phyloP scores from a whole-genome alignment of 2,329 filamentous ascomycete species.

The Fusarium praegraminearum region DNA sequence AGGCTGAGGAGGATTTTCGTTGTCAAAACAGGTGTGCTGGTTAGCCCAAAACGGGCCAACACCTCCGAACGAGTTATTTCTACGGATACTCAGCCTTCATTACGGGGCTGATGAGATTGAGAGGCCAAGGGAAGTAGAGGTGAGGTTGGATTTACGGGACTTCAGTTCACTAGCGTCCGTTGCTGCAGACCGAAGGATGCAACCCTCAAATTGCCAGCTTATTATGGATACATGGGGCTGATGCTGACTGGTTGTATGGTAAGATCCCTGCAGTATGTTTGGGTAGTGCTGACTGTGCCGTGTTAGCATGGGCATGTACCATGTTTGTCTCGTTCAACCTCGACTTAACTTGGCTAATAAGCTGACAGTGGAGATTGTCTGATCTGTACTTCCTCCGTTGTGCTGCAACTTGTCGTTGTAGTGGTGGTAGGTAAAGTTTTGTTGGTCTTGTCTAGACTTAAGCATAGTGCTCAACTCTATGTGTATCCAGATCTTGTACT shows the following conservation, averaged over 20 bases:
- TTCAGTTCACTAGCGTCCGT: conserved; percentile 22
- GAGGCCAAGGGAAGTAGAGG: conserved; percentile 5
- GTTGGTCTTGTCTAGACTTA: conserved; percentile 15
- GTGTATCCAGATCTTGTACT: conserved; percentile 2
- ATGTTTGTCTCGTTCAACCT: conserved; percentile 3
- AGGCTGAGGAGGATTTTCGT: conserved; percentile 23
- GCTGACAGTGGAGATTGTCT: conserved; percentile 26
- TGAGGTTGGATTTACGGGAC: conserved; percentile 16
- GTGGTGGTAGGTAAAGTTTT: conserved; percentile 1
- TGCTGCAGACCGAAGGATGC: conserved; percentile 16
- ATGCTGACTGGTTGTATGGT: conserved; percentile 30
- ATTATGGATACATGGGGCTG: conserved; percentile 28
- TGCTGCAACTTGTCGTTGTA: background rate
- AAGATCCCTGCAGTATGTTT: conserved; percentile 10
- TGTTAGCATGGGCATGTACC: background rate
- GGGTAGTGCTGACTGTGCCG: conserved; percentile 34
- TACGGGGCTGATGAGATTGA: background rate
- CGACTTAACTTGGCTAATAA: conserved; percentile 22
- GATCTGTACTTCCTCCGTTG: conserved; percentile 2
- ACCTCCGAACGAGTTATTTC: conserved; percentile 5
- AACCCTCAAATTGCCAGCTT: conserved; percentile 31
- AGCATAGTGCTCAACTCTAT: conserved; percentile 33
- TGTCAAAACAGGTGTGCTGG: background rate
- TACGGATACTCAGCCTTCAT: conserved; percentile 19
- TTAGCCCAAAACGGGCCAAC: conserved; percentile 18